Base-by-base conservation (phyloP, 179 eudicot genomes). In the Carnegiea gigantea region DNA sequence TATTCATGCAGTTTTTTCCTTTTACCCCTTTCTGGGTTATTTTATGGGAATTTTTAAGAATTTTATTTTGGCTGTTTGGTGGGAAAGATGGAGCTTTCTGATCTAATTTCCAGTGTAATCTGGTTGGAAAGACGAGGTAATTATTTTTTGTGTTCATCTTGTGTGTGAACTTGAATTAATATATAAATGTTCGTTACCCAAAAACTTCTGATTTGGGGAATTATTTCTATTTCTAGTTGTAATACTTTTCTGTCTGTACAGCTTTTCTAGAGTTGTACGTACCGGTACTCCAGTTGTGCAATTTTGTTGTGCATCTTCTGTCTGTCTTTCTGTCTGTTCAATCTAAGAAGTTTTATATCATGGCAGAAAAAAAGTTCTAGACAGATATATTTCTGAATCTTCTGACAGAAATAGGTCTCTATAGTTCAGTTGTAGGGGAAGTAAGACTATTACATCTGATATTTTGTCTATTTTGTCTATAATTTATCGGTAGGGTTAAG, bases 241-340 rank as follows among this genome's bases (percentile, higher is more conserved):
- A 21, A 49, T 83, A 75, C 74, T 79, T 79, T 78, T 81, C 81
- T 81, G 80, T 77, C 65, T 81, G 49, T 86, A 44, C 83, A 81
- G 81, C 84, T 76, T 86, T 83, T 78, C 33, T 75, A 67, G 84
- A 75, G 81, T 75, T 80, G 82, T 83, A 75, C 21, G 64, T 78
- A 46, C 82, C 14, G 67, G 48, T 78, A 65, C 76, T 85, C 73
- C 67, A 81, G 79, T 49, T 81, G 80, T 71, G 44, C 76, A 77
- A 20, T 57, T 51, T 78, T 62, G 30, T 70, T 72, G 64, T 78
- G 49, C 73, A 53, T 79, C 60, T 71, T 59, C 65, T 72, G 51
- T 79, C 72, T 80, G 54, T 68, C 46, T 17, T 11, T 78, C 21
- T 17, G 17, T 24, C 46, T 57, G 10, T n/a, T 59, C 28, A 23